Evolutionary conservation across 495 filamentous ascomycete genomes (phyloP).

Genomic region (Pyrenula massariospora): DNA sequence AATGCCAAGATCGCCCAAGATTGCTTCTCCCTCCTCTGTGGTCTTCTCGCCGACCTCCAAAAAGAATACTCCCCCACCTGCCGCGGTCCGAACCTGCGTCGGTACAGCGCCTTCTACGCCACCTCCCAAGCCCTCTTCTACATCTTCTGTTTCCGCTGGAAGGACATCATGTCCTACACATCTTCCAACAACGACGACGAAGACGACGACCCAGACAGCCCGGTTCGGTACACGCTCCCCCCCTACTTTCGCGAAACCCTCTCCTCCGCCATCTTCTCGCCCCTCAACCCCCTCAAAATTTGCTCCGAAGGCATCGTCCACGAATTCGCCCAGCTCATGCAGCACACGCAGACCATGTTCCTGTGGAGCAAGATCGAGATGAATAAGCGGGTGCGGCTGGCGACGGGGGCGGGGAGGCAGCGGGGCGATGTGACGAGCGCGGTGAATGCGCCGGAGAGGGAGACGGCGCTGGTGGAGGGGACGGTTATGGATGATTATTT

Average conservation of each 20-base stretch:
- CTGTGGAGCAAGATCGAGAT: conserved; percentile 78
- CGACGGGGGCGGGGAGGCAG: conserved; percentile 18
- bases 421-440: not conserved
- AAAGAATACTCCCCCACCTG: conserved; percentile 51
- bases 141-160: conserved; percentile 98
- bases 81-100: conserved; percentile 70
- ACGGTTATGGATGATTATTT: conserved; percentile 82
- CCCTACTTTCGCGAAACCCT: conserved; percentile 60
- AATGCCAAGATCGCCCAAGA: conserved; percentile 60
- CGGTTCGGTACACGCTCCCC: conserved; percentile 61
- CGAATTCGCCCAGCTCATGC: conserved; percentile 77
- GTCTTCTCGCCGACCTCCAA: conserved; percentile 59
- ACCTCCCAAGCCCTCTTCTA: conserved; percentile 80
- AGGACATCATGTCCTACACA: conserved; percentile 68
- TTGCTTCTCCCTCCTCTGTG: conserved; percentile 63
- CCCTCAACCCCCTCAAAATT: conserved; percentile 89
- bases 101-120: conserved; percentile 77
- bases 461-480: conserved; percentile 47
- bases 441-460: conserved; percentile 33
- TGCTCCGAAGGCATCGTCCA: conserved; percentile 87
- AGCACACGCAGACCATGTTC: conserved; percentile 76
- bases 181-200: conserved; percentile 33
- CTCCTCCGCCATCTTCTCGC: conserved; percentile 63
- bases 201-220: conserved; percentile 36
- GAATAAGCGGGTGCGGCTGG: conserved; percentile 74